phyloP scores from a whole-genome alignment of 306 rosid species.

The Ceratonia siliqua region DNA sequence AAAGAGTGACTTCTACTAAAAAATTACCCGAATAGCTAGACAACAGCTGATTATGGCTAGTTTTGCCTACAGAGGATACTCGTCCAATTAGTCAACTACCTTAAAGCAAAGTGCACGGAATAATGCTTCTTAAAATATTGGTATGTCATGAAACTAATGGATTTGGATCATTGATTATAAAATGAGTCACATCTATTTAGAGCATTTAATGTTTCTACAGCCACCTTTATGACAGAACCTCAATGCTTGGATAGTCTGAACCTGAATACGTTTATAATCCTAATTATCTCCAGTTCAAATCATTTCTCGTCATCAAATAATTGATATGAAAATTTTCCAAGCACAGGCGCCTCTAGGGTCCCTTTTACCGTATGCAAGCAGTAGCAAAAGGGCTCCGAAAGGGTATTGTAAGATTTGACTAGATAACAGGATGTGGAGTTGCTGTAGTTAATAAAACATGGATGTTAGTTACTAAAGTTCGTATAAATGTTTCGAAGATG shows the following conservation, averaged over 20 bases:
- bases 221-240: too few species aligned
- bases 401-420: constrained; percentile 7
- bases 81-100: not conserved
- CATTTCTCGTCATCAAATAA: not conserved
- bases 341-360: not conserved
- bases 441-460: not conserved
- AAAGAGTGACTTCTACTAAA: not conserved
- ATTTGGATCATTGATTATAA: not conserved
- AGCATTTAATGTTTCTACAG: too few species aligned
- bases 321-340: not conserved
- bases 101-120: constrained; percentile 9
- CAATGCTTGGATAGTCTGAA: too few species aligned
- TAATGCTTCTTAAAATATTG: not conserved
- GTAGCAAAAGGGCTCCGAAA: not conserved
- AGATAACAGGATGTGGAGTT: constrained; percentile 1
- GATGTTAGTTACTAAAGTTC: too few species aligned
- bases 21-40: not conserved
- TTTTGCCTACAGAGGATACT: not conserved
- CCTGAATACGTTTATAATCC: constrained; percentile 14
- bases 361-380: not conserved
- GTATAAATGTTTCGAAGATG: too few species aligned
- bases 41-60: not conserved
- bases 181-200: not conserved
- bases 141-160: not conserved
- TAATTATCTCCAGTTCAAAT: not conserved